Conservation (phyloP, 2,329 filamentous ascomycete species). For the Atkinsonella hypoxylon region DNA sequence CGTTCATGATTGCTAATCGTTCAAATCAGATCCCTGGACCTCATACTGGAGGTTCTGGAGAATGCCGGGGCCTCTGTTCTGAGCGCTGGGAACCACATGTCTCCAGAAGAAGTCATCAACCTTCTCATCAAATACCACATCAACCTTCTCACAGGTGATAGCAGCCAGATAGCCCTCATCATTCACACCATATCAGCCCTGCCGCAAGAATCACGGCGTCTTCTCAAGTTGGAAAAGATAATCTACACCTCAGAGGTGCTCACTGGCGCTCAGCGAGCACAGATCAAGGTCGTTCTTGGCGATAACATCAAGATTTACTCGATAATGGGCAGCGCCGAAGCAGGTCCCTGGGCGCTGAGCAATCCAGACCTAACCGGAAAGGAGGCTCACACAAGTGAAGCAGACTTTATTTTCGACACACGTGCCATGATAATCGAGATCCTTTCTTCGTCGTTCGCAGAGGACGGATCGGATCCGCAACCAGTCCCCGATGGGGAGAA, state of each 20-base stretch:
- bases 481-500: conserved; percentile 19
- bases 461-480: background rate
- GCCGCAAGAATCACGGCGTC: conserved; percentile 4
- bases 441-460: conserved; percentile 13
- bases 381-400: conserved; percentile 2
- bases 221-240: conserved; percentile 25
- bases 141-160: conserved; percentile 27
- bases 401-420: conserved; percentile 27
- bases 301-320: conserved; percentile 24
- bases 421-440: conserved; percentile 26
- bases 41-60: conserved; percentile 27
- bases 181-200: conserved; percentile 23
- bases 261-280: conserved; percentile 18
- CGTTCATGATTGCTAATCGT: too few relatives aligned
- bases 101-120: conserved; percentile 13
- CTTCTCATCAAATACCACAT: conserved; percentile 19
- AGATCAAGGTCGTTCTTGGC: conserved; percentile 19
- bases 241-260: conserved; percentile 33
- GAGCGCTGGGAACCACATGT: conserved; percentile 20
- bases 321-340: conserved; percentile 29
- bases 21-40: conserved; percentile 23
- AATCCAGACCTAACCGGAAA: conserved; percentile 17
- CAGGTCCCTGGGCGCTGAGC: conserved; percentile 25
- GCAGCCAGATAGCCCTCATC: conserved; percentile 25
- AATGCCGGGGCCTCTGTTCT: conserved; percentile 28